These are phyloP conservation scores for Cryptosporidium sp. DNA, from an alignment of 169 alveolate genomes.

Conservation along the genomic window DNA sequence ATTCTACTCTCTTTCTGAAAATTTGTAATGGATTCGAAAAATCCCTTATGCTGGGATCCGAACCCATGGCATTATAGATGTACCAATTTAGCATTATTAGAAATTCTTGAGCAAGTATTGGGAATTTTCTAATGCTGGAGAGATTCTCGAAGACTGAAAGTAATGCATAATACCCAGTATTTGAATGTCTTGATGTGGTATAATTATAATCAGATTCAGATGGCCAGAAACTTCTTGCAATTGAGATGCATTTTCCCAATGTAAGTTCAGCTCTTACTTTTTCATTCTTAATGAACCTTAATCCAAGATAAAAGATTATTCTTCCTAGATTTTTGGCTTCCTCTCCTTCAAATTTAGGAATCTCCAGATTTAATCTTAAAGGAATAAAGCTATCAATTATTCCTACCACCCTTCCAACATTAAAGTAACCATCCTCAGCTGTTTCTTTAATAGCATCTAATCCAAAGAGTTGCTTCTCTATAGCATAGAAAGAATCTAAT, in stretches of 20 bases:
- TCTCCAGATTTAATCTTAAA: not conserved
- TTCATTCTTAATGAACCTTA: not conserved
- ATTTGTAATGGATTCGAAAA: not conserved
- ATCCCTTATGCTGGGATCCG: constrained; percentile 8
- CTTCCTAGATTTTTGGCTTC: not conserved
- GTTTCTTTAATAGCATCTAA: not conserved
- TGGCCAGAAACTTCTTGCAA: constrained; percentile 37
- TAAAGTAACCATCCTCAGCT: not conserved
- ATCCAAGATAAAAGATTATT: not conserved
- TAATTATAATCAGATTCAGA: not conserved
- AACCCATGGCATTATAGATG: not conserved
- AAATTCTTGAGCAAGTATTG: constrained; percentile 22
- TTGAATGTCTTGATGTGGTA: not conserved
- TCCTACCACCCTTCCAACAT: not conserved
- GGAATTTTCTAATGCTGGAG: not conserved
- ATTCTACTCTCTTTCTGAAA: not conserved
- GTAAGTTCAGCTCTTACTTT: not conserved
- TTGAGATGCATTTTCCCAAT: not conserved
- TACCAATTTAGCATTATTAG: not conserved
- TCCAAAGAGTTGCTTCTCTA: not conserved
- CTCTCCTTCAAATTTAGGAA: not conserved
- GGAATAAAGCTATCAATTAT: not conserved
- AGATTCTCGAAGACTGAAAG: constrained; percentile 5
- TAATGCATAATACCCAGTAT: not conserved
- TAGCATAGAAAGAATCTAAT: constrained; percentile 13